A percentile compares a stretch with the other conserved stretches of the same genome.
These are phyloP conservation scores for Nothomitra cinnamomea DNA, from an alignment of 2,329 filamentous ascomycete species.

Conservation along the genomic window DNA sequence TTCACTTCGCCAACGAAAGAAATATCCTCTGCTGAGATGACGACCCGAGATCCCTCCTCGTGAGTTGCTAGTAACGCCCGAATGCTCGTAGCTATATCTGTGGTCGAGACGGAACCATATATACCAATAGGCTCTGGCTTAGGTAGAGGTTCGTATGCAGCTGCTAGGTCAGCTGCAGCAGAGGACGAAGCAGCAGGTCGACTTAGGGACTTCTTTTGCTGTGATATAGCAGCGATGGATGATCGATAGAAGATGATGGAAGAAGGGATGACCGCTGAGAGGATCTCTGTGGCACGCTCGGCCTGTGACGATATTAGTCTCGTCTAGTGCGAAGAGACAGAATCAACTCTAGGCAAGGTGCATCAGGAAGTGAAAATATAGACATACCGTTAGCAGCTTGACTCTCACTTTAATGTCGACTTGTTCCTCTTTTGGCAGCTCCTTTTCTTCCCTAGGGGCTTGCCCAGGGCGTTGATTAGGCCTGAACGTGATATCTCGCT, in stretches of 20 bases:
- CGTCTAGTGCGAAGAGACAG: not conserved
- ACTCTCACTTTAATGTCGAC: slow-evolving; percentile 5
- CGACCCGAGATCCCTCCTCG: slow-evolving; percentile 32
- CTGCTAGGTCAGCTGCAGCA: slow-evolving; percentile 20
- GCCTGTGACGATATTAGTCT: slow-evolving; percentile 16
- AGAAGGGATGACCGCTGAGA: slow-evolving; percentile 30
- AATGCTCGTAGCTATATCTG: slow-evolving; percentile 32
- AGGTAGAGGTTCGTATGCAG: slow-evolving; percentile 16
- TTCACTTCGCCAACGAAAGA: slow-evolving; percentile 26
- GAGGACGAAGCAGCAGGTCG: slow-evolving; percentile 17
- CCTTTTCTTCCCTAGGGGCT: no score
- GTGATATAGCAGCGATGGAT: slow-evolving; percentile 23
- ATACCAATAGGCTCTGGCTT: slow-evolving; percentile 18
- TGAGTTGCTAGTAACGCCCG: slow-evolving; percentile 31
- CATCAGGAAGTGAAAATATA: not conserved
- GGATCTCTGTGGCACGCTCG: slow-evolving; percentile 27
- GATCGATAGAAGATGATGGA: slow-evolving; percentile 31
- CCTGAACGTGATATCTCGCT: slow-evolving; percentile 29
- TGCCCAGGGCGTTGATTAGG: slow-evolving; percentile 11
- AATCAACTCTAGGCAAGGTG: not conserved
- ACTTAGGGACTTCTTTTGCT: slow-evolving; percentile 16
- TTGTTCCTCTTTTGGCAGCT: not conserved
- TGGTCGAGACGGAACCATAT: slow-evolving; percentile 36
- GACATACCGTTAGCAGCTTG: slow-evolving; percentile 19
- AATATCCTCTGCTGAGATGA: slow-evolving; percentile 32